Evolutionary conservation across 2,329 filamentous ascomycete genomes (phyloP), one percentile per base, ranked within the genome.

Genomic region (Chaetomiaceae sp.): DNA sequence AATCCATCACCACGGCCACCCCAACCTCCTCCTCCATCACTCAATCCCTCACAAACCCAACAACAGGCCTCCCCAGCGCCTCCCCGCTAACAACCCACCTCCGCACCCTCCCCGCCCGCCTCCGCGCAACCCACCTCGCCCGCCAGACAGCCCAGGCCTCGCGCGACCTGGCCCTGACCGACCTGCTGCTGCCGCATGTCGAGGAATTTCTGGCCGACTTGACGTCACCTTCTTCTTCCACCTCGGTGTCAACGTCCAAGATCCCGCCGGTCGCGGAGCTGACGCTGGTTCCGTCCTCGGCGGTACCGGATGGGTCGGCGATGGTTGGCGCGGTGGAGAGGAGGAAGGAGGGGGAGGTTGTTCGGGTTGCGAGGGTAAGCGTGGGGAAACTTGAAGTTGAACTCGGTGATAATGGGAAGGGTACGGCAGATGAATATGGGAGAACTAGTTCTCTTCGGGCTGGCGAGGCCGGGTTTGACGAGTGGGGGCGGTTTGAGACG

Each of bases 401-500:
- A 23, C 29, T 25, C 23, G 49, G 39, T 50, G 19, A 51, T 50
- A 5, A 61, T 9, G 51, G 38, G 6, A 51, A 31, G 43, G 27
- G 4, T 17, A 42, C 31, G 37, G 44, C 25, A 22, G 47, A 31
- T 11, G 46, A 38, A 31, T n/a, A n/a, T n/a, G 66, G 69, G 8
- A 56, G 65, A 8, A 47, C 43, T 0, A 55, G 56, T 12, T 31
- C 27, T 7, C 4, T 4, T 2, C 19, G 53, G 4, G 31, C 19
- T 1, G 31, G 23, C 11, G 22, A 15, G 15, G 15, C 31, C 17
- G 25, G 19, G 3, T 77, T 77, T 42, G 72, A 71, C 42, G 75
- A 75, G 20, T 77, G 75, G 75, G 75, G 75, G 1, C 66, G 75
- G 19, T 77, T 62, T 33, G 57, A 62, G 6, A 56, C 69, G 1